Conservation (phyloP, 225 moss, liverwort and hornwort genomes). For the Marchantia polymorpha region DNA sequence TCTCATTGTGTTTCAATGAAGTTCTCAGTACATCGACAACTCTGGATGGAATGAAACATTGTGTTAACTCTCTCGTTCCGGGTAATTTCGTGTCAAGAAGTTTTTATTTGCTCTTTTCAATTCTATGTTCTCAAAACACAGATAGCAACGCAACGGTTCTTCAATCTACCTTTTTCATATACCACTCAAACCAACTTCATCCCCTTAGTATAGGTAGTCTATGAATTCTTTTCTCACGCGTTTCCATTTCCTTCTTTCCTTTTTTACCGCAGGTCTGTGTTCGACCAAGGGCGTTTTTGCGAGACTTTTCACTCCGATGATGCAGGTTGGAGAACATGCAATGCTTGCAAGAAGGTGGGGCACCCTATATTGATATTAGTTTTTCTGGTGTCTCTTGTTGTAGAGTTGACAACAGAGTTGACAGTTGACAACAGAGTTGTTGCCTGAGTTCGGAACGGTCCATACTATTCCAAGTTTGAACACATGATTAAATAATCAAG, state of each 20-base stretch:
- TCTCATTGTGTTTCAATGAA: background rate
- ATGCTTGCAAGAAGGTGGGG: conserved; percentile 83
- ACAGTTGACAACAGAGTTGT: too few species aligned
- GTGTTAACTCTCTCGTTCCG: background rate
- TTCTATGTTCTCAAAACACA: background rate
- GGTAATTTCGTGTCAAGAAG: too few species aligned
- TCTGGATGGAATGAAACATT: too few species aligned
- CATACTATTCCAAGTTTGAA: background rate
- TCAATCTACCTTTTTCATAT: background rate
- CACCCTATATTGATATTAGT: background rate
- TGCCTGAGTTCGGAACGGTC: too few species aligned
- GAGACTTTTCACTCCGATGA: conserved; percentile 89
- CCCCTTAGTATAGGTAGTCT: background rate
- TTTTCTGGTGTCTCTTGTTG: background rate
- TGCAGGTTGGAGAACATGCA: conserved; percentile 95
- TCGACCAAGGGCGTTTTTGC: conserved; percentile 63
- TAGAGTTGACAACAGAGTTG: too few species aligned
- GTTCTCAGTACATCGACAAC: too few species aligned
- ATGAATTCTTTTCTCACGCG: background rate
- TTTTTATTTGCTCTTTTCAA: background rate
- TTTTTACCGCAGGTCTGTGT: conserved; percentile 33
- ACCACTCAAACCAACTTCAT: background rate
- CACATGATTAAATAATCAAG: too few species aligned
- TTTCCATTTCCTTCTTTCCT: background rate
- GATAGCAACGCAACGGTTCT: background rate